Conservation (phyloP, 2,329 filamentous ascomycete genomes). For the Ophiosphaerella narmari region DNA sequence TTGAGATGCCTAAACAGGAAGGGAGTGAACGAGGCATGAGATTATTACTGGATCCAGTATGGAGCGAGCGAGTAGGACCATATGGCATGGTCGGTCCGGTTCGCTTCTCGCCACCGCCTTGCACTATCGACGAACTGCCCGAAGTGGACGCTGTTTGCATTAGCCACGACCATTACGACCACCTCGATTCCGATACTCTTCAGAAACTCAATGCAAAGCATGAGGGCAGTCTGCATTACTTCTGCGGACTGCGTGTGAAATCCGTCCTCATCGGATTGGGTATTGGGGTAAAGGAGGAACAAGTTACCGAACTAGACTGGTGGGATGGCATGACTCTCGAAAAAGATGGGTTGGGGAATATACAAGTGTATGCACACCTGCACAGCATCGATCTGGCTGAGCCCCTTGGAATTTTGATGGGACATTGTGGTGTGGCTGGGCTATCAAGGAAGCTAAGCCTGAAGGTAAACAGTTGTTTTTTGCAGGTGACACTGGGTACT, state of each 20-base stretch:
- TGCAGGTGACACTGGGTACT: slow-evolving; percentile 58
- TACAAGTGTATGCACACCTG: slow-evolving; percentile 53
- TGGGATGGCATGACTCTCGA: slow-evolving; percentile 51
- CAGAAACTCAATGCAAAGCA: slow-evolving; percentile 46
- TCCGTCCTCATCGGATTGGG: slow-evolving; percentile 45
- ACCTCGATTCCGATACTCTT: slow-evolving; percentile 56
- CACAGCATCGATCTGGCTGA: slow-evolving; percentile 55
- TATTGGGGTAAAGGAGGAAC: slow-evolving; percentile 42
- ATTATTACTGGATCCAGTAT: slow-evolving; percentile 60
- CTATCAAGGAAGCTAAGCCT: slow-evolving; percentile 37
- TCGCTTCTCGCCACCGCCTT: slow-evolving; percentile 58
- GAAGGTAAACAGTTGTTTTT: slow-evolving; percentile 51
- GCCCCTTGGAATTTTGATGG: slow-evolving; percentile 46
- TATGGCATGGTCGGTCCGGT: slow-evolving; percentile 55
- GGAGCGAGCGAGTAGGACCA: slow-evolving; percentile 55
- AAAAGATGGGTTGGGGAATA: slow-evolving; percentile 40
- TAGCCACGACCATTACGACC: slow-evolving; percentile 63
- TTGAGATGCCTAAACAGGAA: slow-evolving; percentile 47
- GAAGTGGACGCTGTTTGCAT: slow-evolving; percentile 58
- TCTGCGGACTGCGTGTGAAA: slow-evolving; percentile 50
- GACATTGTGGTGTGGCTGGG: slow-evolving; percentile 57
- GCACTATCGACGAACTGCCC: slow-evolving; percentile 55
- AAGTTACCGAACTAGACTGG: slow-evolving; percentile 57
- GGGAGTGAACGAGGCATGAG: slow-evolving; percentile 47
- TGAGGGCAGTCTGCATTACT: slow-evolving; percentile 47